Conservation (phyloP, 2,329 filamentous ascomycete species). For the Grosmannia penicillata region DNA sequence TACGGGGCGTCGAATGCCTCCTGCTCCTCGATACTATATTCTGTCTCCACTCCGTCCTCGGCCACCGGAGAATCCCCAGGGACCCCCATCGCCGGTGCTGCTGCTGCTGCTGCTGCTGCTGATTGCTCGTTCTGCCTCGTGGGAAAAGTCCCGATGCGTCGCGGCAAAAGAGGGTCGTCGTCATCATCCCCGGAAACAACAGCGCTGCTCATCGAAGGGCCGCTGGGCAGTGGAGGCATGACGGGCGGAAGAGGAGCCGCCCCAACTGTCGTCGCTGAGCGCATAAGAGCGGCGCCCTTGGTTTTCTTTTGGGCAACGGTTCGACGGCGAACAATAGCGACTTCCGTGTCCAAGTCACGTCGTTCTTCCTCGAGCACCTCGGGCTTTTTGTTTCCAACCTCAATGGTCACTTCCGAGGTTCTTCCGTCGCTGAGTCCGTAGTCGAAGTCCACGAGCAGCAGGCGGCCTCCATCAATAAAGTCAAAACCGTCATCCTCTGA, state of each 20-base stretch:
- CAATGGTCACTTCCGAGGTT: constrained; percentile 47
- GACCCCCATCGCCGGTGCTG: background rate
- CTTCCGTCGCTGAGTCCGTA: constrained; percentile 42
- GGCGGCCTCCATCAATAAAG: constrained; percentile 63
- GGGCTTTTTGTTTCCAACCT: constrained; percentile 56
- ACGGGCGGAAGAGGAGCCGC: constrained; percentile 15
- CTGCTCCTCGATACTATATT: constrained; percentile 37
- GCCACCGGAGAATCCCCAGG: too few relatives aligned
- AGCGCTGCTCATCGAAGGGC: constrained; percentile 2
- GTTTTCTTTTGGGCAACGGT: constrained; percentile 52
- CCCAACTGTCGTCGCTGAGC: constrained; percentile 27
- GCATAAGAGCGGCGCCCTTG: constrained; percentile 30
- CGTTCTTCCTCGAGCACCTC: constrained; percentile 60
- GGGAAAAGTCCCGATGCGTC: constrained; percentile 26
- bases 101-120: background rate
- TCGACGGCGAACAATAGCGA: constrained; percentile 61
- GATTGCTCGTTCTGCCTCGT: background rate
- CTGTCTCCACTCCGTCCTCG: constrained; percentile 26
- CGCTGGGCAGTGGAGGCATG: background rate
- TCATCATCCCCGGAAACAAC: constrained; percentile 14
- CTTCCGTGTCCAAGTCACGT: constrained; percentile 61
- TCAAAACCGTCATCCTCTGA: constrained; percentile 55
- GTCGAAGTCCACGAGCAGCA: constrained; percentile 61
- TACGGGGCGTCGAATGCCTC: constrained; percentile 56
- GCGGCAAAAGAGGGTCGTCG: constrained; percentile 38